These are phyloP conservation scores for Ophiostoma ulmi DNA, from an alignment of 2,329 filamentous ascomycete species.

Conservation along the genomic window DNA sequence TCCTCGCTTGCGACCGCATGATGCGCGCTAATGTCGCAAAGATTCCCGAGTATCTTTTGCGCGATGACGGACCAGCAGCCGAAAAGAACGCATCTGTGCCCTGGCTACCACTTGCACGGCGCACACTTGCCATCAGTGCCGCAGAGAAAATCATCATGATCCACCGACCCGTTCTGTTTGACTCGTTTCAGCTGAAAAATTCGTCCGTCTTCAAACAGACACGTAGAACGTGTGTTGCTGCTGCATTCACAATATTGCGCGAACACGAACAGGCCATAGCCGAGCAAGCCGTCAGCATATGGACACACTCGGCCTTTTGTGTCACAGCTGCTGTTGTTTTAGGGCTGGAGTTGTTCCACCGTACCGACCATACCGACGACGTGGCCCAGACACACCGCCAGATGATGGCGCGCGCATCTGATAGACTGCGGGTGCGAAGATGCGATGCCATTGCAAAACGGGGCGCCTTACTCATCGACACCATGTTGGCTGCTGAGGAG, in stretches of 20 bases:
- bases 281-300: slow-evolving; percentile 27
- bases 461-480: slow-evolving; percentile 27
- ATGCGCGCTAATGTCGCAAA: slow-evolving; percentile 33
- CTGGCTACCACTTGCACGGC: slow-evolving; percentile 35
- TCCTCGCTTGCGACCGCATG: slow-evolving; percentile 28
- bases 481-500: slow-evolving; percentile 27
- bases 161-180: slow-evolving; percentile 35
- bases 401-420: slow-evolving; percentile 22
- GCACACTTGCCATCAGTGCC: slow-evolving; percentile 36
- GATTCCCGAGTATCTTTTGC: slow-evolving; percentile 34
- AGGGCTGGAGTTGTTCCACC: slow-evolving; percentile 29
- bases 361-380: slow-evolving; percentile 25
- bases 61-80: slow-evolving; percentile 21
- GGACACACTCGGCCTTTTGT: slow-evolving; percentile 30
- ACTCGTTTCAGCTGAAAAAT: slow-evolving; percentile 27
- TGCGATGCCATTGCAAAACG: slow-evolving; percentile 15
- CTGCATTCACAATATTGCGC: slow-evolving; percentile 34
- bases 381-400: slow-evolving; percentile 25
- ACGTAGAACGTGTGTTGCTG: slow-evolving; percentile 23
- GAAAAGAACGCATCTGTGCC: slow-evolving; percentile 6
- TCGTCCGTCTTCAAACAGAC: neutral
- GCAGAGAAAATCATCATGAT: slow-evolving; percentile 40
- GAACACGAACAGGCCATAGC: slow-evolving; percentile 27
- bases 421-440: slow-evolving; percentile 24
- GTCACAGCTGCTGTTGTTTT: slow-evolving; percentile 28